These are phyloP conservation scores for Umbilicaria muhlenbergii DNA, from an alignment of 495 filamentous ascomycete genomes.

Conservation along the genomic window DNA sequence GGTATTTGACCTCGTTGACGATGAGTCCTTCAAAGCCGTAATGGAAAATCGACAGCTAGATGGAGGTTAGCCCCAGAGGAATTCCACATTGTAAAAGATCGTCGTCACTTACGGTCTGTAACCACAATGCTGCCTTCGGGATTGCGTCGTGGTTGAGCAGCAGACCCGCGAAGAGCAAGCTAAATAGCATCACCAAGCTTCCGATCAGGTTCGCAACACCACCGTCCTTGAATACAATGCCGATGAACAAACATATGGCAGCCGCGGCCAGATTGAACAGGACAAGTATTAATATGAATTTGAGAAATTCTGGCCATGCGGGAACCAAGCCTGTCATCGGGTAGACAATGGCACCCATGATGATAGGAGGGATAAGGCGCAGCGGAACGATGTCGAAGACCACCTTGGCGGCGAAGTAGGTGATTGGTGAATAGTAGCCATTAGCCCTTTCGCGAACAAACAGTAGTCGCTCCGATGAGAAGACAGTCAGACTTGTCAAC, in stretches of 20 bases:
- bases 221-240: constrained; percentile 79
- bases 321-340: constrained; percentile 94
- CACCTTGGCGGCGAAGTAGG: constrained; percentile 92
- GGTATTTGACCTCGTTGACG: constrained; percentile 90
- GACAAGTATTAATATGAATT: constrained; percentile 80
- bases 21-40: constrained; percentile 94
- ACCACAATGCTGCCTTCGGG: constrained; percentile 65
- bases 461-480: constrained; percentile 77
- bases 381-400: constrained; percentile 91
- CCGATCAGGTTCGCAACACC: constrained; percentile 94
- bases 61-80: constrained; percentile 8
- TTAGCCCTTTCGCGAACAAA: constrained; percentile 94
- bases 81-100: not conserved
- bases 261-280: constrained; percentile 94
- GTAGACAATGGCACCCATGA: constrained; percentile 95
- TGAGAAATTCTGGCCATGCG: constrained; percentile 69
- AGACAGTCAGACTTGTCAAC: constrained; percentile 82
- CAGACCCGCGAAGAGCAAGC: constrained; percentile 81
- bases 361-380: constrained; percentile 83
- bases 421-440: constrained; percentile 91
- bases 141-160: constrained; percentile 91
- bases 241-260: constrained; percentile 88
- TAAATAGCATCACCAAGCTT: constrained; percentile 95
- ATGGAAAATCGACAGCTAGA: constrained; percentile 90
- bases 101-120: constrained; percentile 53